Conservation (phyloP, 1,284 basidiomycete species). For the Caloboletus firmus region DNA sequence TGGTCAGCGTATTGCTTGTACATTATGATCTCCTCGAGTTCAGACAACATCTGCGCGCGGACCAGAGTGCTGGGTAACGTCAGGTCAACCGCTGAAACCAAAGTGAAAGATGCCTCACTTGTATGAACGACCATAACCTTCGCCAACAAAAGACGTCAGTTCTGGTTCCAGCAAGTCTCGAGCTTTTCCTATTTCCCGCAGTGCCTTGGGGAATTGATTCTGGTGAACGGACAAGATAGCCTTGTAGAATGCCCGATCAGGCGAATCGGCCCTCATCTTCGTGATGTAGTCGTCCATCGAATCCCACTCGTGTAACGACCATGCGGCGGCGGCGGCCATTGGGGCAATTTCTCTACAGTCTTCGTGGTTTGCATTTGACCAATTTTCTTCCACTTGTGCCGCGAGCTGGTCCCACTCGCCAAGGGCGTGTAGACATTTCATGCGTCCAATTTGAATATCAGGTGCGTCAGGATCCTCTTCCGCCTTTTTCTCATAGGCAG, state of each 20-base stretch:
- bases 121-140: constrained; percentile 96
- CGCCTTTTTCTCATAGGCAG: constrained; percentile 83
- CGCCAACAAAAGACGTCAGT: constrained; percentile 89
- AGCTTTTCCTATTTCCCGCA: constrained; percentile 91
- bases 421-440: constrained; percentile 95
- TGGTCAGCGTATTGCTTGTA: constrained; percentile 97
- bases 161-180: constrained; percentile 93
- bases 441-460: constrained; percentile 82
- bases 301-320: constrained; percentile 98
- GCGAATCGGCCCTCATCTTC: constrained; percentile 91
- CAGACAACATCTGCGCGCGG: constrained; percentile 97
- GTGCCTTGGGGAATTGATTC: constrained; percentile 91
- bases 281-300: constrained; percentile 97
- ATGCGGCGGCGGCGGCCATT: constrained; percentile 95
- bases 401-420: constrained; percentile 98
- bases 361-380: constrained; percentile 82
- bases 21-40: constrained; percentile 95
- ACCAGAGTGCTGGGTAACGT: constrained; percentile 77
- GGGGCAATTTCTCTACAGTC: constrained; percentile 92
- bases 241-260: constrained; percentile 94
- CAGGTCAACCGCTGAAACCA: constrained; percentile 8
- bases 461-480: constrained; percentile 67
- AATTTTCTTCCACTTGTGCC: constrained; percentile 84
- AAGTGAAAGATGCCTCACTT: constrained; percentile 56
- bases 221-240: constrained; percentile 96